Evolutionary conservation across 257 asterid genomes (phyloP).

Genomic region (Ehretia macrophylla): DNA sequence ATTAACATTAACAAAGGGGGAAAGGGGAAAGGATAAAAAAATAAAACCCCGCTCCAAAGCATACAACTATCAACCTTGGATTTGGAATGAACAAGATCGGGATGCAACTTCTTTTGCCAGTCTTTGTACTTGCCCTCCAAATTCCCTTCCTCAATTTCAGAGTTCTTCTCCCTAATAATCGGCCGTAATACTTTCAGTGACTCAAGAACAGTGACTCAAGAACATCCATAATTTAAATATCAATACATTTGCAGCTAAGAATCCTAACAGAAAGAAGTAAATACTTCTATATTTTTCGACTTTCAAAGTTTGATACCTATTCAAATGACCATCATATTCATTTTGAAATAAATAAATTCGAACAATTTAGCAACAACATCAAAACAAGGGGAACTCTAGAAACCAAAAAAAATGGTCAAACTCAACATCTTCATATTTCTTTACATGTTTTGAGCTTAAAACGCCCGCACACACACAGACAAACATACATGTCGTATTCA

Average conservation of each 20-base stretch:
- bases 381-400: too few relatives aligned
- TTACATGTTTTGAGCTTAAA: too few relatives aligned
- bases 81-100: conserved; percentile 90
- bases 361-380: too few relatives aligned
- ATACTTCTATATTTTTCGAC: background rate
- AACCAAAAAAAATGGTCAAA: too few relatives aligned
- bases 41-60: background rate
- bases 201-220: too few relatives aligned
- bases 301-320: too few relatives aligned
- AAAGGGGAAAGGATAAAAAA: background rate
- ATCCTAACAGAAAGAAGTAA: background rate
- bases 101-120: conserved; percentile 99
- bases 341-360: too few relatives aligned
- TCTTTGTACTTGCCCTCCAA: conserved; percentile 78
- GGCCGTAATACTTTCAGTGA: background rate
- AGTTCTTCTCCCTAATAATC: conserved; percentile 53
- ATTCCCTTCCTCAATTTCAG: conserved; percentile 46
- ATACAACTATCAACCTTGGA: conserved; percentile 47
- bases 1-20: background rate
- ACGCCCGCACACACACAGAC: too few relatives aligned
- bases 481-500: too few relatives aligned
- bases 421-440: too few relatives aligned
- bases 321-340: too few relatives aligned
- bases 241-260: background rate
- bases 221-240: background rate